Evolutionary conservation across 2,329 filamentous ascomycete species (phyloP), one percentile per base, ranked within the genome.

Genomic region (Penicillium sp.): DNA sequence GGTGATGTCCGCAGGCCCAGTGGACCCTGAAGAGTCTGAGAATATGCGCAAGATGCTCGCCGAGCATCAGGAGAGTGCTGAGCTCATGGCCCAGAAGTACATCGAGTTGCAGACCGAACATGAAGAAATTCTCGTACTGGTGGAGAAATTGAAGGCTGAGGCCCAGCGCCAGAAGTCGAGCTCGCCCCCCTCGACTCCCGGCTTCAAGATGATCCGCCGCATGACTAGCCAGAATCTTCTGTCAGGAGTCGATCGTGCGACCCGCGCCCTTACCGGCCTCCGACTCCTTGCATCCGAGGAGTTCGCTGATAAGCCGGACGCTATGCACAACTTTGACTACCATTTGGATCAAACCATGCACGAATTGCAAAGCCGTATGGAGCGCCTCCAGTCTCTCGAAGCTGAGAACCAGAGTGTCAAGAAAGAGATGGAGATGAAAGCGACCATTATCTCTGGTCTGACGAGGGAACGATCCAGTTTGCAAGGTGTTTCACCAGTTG

Each of bases 341-440:
- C 95, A 95, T 65, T 75, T 99, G 35, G 93, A 93, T 64, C 81
- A 89, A 2, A 89, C 92, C 50, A 92, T 96, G 84, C 88, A 93
- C 61, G 93, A 99, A 67, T 77, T 99, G 29, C 87, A 95, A 57
- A 79, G 79, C 9, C 84, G 91, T 35, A 91, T 91, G 33, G 91
- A 97, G 68, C 84, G 91, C 25, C 91, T 96, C 45, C 88, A 95
- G 64, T 85, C 91, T 61, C 77, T 99, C 12, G 93, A 99, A 69
- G 83, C 84, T 5, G 92, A 95, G 59, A 81, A 96, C 49, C 77
- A 84, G 22, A 84, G 83, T 3, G 82, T 90, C 18, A 93, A 89
- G 75, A 95, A 90, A 75, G 93, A 99, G 70, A 95, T 97, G 86
- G 93, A 99, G 66, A 85, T 82, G 55, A 99, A 99, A 80, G 90